Conservation (phyloP, 163 green algal species). For the Picocystis sp. region DNA sequence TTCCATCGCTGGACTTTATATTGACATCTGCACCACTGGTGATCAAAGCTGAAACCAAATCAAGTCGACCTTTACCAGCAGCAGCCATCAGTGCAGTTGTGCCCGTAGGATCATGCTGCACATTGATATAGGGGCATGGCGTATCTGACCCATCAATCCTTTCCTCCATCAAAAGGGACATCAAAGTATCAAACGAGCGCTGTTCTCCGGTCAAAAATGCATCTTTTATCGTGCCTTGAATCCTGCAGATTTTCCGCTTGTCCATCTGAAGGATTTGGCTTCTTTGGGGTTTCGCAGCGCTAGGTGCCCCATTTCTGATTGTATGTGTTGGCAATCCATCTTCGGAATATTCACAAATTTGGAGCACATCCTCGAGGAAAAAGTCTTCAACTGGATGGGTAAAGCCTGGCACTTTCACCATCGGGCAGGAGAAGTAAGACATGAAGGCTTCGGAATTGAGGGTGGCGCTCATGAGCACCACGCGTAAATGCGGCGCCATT, state of each 20-base stretch:
- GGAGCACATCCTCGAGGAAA: slow-evolving; percentile 68
- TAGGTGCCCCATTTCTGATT: neutral
- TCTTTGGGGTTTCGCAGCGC: neutral
- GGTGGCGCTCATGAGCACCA: slow-evolving; percentile 87
- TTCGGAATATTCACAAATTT: slow-evolving; percentile 20
- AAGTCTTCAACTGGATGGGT: slow-evolving; percentile 69
- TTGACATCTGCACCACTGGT: slow-evolving; percentile 35
- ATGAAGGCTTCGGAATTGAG: slow-evolving; percentile 27
- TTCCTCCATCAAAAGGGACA: slow-evolving; percentile 21
- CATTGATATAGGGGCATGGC: slow-evolving; percentile 8
- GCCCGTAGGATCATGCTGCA: slow-evolving; percentile 26
- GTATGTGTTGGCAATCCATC: neutral
- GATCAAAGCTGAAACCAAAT: slow-evolving; percentile 39
- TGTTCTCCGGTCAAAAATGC: slow-evolving; percentile 32
- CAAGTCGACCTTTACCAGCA: slow-evolving; percentile 41
- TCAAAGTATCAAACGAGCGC: slow-evolving; percentile 29
- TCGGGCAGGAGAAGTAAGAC: slow-evolving; percentile 29
- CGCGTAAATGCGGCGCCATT: slow-evolving; percentile 40
- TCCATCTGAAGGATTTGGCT: neutral
- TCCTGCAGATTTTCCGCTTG: neutral
- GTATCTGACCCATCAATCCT: neutral
- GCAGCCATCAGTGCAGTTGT: slow-evolving; percentile 60
- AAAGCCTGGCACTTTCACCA: slow-evolving; percentile 60
- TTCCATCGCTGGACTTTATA: slow-evolving; percentile 32
- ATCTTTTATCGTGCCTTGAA: slow-evolving; percentile 32